Conservation (phyloP, 2,329 filamentous ascomycete species). For the Aspergillus sojae region DNA sequence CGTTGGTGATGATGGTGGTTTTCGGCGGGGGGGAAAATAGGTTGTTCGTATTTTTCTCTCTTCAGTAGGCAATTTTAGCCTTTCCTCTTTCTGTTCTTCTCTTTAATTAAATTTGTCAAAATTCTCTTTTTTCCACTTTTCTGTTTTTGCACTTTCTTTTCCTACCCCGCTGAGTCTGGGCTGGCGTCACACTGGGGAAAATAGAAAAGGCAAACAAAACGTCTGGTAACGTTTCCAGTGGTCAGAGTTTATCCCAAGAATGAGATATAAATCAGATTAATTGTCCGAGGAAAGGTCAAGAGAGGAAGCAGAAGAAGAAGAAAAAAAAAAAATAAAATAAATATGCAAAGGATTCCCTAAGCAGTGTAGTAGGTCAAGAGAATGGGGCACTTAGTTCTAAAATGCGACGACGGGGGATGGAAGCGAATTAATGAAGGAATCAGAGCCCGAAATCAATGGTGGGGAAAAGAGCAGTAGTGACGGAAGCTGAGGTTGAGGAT, state of each 20-base stretch:
- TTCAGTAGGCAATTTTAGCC: too few relatives aligned
- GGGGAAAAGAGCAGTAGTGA: neutral
- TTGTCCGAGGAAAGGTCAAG: neutral
- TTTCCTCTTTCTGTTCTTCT: conserved; percentile 5
- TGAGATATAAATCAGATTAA: neutral
- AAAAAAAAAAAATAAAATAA: neutral
- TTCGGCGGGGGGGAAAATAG: too few relatives aligned
- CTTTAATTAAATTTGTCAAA: neutral
- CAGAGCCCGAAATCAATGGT: neutral
- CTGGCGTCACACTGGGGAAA: neutral
- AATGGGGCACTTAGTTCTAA: neutral
- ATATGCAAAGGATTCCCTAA: neutral
- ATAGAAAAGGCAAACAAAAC: neutral
- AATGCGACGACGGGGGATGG: neutral
- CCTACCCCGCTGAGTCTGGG: conserved; percentile 6
- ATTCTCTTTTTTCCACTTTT: conserved; percentile 4
- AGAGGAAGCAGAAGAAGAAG: neutral
- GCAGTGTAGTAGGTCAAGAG: neutral
- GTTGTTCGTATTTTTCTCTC: too few relatives aligned
- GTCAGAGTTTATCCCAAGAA: too few relatives aligned
- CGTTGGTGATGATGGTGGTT: conserved; percentile 1
- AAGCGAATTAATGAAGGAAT: conserved; percentile 4
- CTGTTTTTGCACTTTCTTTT: conserved; percentile 2
- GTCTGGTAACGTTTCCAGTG: too few relatives aligned
- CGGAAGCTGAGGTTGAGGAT: neutral